A percentile compares a stretch with the other conserved stretches of the same genome.
phyloP scores from a whole-genome alignment of 106 monocot species.

The Acorus gramineus region DNA sequence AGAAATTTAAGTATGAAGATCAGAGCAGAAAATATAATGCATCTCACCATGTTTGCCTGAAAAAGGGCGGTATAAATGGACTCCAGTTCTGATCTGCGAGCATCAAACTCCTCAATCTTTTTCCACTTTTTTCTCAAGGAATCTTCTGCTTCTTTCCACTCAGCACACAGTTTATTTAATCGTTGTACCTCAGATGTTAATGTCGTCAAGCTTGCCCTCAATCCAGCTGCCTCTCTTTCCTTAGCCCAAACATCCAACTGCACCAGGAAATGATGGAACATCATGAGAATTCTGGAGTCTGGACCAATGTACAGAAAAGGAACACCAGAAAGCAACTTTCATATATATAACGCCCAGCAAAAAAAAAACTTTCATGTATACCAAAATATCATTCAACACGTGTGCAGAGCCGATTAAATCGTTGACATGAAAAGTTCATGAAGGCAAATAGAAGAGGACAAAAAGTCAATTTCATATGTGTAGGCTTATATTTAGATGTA shows the following conservation, averaged over 20 bases:
- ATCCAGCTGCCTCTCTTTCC: conserved; percentile 92
- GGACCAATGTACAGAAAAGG: too few species aligned
- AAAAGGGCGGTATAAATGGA: conserved; percentile 65
- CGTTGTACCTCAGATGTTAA: conserved; percentile 77
- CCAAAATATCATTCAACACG: too few species aligned
- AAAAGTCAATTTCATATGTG: too few species aligned
- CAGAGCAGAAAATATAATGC: not conserved
- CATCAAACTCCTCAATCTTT: conserved; percentile 97
- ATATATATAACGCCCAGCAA: too few species aligned
- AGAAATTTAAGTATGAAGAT: too few species aligned
- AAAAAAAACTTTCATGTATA: too few species aligned
- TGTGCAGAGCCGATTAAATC: too few species aligned
- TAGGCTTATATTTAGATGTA: too few species aligned
- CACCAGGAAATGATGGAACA: conserved; percentile 6
- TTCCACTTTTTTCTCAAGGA: conserved; percentile 93
- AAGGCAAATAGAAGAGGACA: too few species aligned
- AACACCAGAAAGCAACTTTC: too few species aligned
- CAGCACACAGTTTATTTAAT: conserved; percentile 65
- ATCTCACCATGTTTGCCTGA: conserved; percentile 57
- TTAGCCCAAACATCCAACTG: conserved; percentile 79
- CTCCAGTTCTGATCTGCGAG: conserved; percentile 91
- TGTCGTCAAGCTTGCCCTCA: conserved; percentile 76
- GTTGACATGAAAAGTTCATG: too few species aligned
- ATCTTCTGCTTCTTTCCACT: conserved; percentile 96
- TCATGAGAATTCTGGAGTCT: not conserved